A percentile compares a stretch with the other conserved stretches of the same genome.
Evolutionary conservation across 176 grass and related monocot species (phyloP).

Genomic region (Juncus inflexus): DNA sequence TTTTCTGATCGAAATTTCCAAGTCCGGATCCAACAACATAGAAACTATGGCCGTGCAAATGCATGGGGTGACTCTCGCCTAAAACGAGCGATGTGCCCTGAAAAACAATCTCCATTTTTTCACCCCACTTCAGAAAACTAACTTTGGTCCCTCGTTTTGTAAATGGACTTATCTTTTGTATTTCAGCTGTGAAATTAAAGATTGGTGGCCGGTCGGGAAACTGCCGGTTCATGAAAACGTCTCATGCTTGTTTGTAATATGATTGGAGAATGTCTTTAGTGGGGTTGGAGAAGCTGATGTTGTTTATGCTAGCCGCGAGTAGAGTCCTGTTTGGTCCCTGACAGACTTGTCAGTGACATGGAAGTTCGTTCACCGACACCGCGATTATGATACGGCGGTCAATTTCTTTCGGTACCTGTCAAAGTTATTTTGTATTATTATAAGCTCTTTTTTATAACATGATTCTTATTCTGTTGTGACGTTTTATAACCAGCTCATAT

Average conservation of each 20-base stretch:
- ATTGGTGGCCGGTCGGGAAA: conserved; percentile 53
- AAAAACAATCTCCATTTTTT: conserved; percentile 72
- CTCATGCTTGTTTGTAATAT: conserved; percentile 11
- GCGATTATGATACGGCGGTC: conserved; percentile 52
- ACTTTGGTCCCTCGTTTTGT: conserved; percentile 35
- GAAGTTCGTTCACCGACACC: conserved; percentile 39
- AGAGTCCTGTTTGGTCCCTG: background rate
- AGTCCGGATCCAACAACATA: conserved; percentile 67
- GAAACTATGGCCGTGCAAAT: conserved; percentile 86
- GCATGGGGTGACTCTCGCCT: conserved; percentile 75
- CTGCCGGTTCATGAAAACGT: conserved; percentile 42
- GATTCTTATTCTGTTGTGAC: no score
- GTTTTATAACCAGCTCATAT: background rate
- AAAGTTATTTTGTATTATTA: background rate
- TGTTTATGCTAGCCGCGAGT: conserved; percentile 54
- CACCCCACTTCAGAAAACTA: conserved; percentile 44
- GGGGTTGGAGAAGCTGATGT: conserved; percentile 54
- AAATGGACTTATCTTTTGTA: conserved; percentile 20
- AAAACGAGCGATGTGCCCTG: conserved; percentile 45
- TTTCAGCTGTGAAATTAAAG: conserved; percentile 18
- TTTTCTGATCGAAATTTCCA: conserved; percentile 37
- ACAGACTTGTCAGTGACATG: conserved; percentile 48
- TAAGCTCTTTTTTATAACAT: no score
- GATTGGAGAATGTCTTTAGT: conserved; percentile 51
- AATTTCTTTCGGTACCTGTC: conserved; percentile 27